Conservation (phyloP, 2,329 filamentous ascomycete species). For the Lachnellula cervina region DNA sequence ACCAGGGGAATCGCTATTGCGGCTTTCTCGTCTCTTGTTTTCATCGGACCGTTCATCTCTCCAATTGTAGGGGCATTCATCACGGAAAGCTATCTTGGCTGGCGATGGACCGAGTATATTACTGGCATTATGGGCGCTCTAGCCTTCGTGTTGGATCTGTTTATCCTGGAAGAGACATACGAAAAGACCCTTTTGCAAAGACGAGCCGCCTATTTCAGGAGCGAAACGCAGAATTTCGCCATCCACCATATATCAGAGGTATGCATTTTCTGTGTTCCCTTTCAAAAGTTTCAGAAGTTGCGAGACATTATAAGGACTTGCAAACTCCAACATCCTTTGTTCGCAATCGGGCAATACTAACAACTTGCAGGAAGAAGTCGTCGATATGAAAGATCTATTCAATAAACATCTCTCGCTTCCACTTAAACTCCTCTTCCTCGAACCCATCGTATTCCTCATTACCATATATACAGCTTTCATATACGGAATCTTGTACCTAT, state of each 20-base stretch:
- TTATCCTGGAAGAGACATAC: conserved; percentile 48
- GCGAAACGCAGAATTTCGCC: conserved; percentile 32
- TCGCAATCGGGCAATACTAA: too few relatives aligned
- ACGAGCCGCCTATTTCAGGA: conserved; percentile 43
- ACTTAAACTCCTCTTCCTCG: conserved; percentile 53
- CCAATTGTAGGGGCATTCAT: conserved; percentile 34
- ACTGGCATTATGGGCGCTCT: conserved; percentile 43
- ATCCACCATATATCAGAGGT: conserved; percentile 28
- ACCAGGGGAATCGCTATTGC: conserved; percentile 61
- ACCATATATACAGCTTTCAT: conserved; percentile 46
- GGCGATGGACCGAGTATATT: conserved; percentile 54
- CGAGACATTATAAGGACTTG: too few relatives aligned
- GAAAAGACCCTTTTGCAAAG: conserved; percentile 42
- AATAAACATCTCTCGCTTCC: conserved; percentile 33
- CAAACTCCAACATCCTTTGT: too few relatives aligned
- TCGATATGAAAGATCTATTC: conserved; percentile 33
- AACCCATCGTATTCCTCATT: conserved; percentile 57
- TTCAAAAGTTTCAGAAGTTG: too few relatives aligned
- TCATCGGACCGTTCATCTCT: conserved; percentile 33
- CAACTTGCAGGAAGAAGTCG: conserved; percentile 32
- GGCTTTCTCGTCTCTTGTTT: conserved; percentile 47
- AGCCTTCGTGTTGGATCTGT: conserved; percentile 36
- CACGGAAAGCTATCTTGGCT: conserved; percentile 44
- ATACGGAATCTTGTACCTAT: conserved; percentile 49
- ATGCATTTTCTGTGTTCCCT: too few relatives aligned